Evolutionary conservation across 1,139 yeast genomes (phyloP), one percentile per base, ranked within the genome.

Genomic region (Blastobotrys aristatus): DNA sequence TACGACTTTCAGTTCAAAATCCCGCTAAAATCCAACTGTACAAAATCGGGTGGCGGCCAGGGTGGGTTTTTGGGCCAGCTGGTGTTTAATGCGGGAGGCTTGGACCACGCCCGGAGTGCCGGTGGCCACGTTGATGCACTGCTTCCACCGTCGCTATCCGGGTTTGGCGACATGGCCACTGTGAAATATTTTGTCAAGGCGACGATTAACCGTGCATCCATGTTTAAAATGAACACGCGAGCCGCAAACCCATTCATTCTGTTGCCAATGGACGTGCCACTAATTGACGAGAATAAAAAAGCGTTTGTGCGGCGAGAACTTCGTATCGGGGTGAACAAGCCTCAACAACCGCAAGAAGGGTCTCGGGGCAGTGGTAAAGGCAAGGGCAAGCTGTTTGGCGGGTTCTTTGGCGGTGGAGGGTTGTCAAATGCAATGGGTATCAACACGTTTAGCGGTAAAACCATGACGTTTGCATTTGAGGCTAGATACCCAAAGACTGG

Each of bases 121-220:
- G 46, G 57, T 6, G 46, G 71, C 44, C 85, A 80, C 56, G 57
- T 70, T 2, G 61, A 64, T 2, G 58, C 69, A 1, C 74, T 71
- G 40, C 63, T 81, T 33, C 86, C 87, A 2, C 86, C 88, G 0
- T 72, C 84, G 1, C 62, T 80, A 21, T 64, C 71, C 18, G 80
- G 75, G 4, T 52, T 72, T 49, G 75, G 73, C 2, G 72, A 71
- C 8, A 61, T 63, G 54, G 84, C 81, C 11, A 63, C 69, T 2
- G 64, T 81, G 39, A 68, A 57, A 38, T 80, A 80, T 57, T 79
- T 73, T 56, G 68, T 81, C 47, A 80, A 80, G 59, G 84, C 73
- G 8, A 80, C 85, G 0, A 79, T 81, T 42, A 77, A 75, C 50
- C 63, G 83, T 47, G 68, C 82, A 1, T 74, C 82, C 3, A 59